Conservation (phyloP, 371 early-diverging fungal genomes). For the Dentiscutata heterogama region DNA sequence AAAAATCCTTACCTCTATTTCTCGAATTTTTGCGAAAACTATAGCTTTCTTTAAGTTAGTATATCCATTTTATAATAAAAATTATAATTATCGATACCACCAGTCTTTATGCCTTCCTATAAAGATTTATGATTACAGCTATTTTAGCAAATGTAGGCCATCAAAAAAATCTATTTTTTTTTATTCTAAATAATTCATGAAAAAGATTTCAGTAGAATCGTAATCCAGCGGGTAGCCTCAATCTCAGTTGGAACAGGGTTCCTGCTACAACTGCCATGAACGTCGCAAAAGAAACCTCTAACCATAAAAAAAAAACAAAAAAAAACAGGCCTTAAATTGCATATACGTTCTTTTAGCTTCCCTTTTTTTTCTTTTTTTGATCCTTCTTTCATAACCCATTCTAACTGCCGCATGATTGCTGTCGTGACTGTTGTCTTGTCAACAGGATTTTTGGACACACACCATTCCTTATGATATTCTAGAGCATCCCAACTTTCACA, state of each 20-base stretch:
- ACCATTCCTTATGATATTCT: constrained; percentile 45
- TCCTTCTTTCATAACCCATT: constrained; percentile 43
- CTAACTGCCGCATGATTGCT: constrained; percentile 45
- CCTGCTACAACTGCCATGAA: constrained; percentile 35
- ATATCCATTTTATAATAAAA: too few species aligned
- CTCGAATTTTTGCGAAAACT: too few species aligned
- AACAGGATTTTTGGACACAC: constrained; percentile 41
- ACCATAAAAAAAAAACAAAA: too few species aligned
- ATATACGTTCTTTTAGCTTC: constrained; percentile 36
- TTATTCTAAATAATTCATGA: too few species aligned
- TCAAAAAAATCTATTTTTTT: too few species aligned
- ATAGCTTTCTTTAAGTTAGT: too few species aligned
- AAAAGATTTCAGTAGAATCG: too few species aligned
- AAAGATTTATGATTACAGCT: too few species aligned
- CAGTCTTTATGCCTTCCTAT: too few species aligned
- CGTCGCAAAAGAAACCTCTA: constrained; percentile 14
- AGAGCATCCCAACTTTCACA: constrained; percentile 41
- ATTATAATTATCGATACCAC: too few species aligned
- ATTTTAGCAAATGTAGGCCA: too few species aligned
- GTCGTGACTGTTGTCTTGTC: constrained; percentile 33
- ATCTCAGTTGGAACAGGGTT: constrained; percentile 44
- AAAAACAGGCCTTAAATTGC: constrained; percentile 34
- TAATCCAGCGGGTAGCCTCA: constrained; percentile 41
- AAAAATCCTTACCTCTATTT: too few species aligned
- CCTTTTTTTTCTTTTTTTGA: constrained; percentile 44